These are phyloP conservation scores for Claviceps quebecensis DNA, from an alignment of 2,329 filamentous ascomycete species.

Conservation along the genomic window DNA sequence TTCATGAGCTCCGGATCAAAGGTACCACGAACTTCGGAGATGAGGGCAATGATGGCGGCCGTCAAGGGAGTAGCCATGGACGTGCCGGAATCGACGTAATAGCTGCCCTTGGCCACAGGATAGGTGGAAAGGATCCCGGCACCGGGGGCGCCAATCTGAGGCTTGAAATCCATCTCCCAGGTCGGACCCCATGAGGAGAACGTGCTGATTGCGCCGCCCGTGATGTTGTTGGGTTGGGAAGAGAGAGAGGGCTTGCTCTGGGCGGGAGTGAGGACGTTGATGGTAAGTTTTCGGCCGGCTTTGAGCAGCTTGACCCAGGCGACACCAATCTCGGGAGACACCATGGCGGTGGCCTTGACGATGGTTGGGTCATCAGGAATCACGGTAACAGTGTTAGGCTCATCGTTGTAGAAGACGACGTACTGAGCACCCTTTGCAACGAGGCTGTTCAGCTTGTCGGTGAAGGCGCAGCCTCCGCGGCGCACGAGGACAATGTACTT, in stretches of 20 bases:
- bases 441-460: background rate
- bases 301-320: slow-evolving; percentile 25
- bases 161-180: slow-evolving; percentile 41
- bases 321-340: slow-evolving; percentile 29
- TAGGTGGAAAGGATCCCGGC: slow-evolving; percentile 44
- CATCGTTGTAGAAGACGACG: slow-evolving; percentile 47
- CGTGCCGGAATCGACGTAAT: slow-evolving; percentile 39
- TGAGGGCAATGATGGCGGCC: slow-evolving; percentile 38
- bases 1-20: slow-evolving; percentile 34
- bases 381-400: slow-evolving; percentile 14
- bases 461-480: slow-evolving; percentile 12
- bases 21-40: slow-evolving; percentile 34
- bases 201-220: slow-evolving; percentile 34
- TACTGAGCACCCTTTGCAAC: slow-evolving; percentile 40
- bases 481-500: slow-evolving; percentile 39
- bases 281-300: slow-evolving; percentile 21
- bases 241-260: background rate
- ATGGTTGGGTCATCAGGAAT: slow-evolving; percentile 14
- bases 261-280: background rate
- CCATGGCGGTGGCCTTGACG: slow-evolving; percentile 14
- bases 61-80: slow-evolving; percentile 45
- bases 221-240: slow-evolving; percentile 11
- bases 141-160: slow-evolving; percentile 40
- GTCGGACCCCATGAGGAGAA: slow-evolving; percentile 47
- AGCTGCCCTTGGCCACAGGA: slow-evolving; percentile 29